These are phyloP conservation scores for Herpetospermum pedunculosum DNA, from an alignment of 306 rosid species.

Conservation along the genomic window DNA sequence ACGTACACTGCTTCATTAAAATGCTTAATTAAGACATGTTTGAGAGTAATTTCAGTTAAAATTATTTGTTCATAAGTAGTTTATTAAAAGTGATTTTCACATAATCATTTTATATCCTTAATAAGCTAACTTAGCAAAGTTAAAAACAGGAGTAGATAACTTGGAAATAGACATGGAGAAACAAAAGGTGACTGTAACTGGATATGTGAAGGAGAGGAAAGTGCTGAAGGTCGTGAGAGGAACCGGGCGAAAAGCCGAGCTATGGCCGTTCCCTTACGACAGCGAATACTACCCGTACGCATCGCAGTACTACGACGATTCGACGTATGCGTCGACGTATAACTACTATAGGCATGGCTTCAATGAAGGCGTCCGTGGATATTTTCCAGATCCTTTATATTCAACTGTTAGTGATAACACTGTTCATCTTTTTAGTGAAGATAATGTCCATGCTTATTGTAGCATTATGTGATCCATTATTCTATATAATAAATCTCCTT, in stretches of 20 bases:
- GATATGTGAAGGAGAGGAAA: constrained; percentile 47
- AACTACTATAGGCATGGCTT: constrained; percentile 56
- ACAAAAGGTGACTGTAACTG: constrained; percentile 57
- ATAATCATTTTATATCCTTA: too few species aligned
- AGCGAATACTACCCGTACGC: constrained; percentile 57
- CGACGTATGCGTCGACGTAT: constrained; percentile 42
- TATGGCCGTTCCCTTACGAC: constrained; percentile 78
- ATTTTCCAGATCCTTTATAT: constrained; percentile 54
- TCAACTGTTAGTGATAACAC: constrained; percentile 44
- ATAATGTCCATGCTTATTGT: constrained; percentile 66
- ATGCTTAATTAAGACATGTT: too few species aligned
- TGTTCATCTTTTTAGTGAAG: constrained; percentile 64
- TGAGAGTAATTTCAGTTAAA: too few species aligned
- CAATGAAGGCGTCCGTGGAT: constrained; percentile 47
- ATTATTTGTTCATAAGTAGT: too few species aligned
- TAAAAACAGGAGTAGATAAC: constrained; percentile 48
- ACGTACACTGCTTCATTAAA: neutral
- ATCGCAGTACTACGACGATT: constrained; percentile 41
- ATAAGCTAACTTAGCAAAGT: too few species aligned
- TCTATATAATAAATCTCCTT: neutral
- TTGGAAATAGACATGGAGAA: constrained; percentile 65
- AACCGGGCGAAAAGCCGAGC: constrained; percentile 72
- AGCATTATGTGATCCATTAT: constrained; percentile 35
- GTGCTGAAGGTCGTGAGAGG: constrained; percentile 50
- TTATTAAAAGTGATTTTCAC: too few species aligned